A percentile compares a stretch with the other conserved stretches of the same genome.
Evolutionary conservation across 73 alveolate genomes (phyloP).

Genomic region (Tetrahymena malaccensis): DNA sequence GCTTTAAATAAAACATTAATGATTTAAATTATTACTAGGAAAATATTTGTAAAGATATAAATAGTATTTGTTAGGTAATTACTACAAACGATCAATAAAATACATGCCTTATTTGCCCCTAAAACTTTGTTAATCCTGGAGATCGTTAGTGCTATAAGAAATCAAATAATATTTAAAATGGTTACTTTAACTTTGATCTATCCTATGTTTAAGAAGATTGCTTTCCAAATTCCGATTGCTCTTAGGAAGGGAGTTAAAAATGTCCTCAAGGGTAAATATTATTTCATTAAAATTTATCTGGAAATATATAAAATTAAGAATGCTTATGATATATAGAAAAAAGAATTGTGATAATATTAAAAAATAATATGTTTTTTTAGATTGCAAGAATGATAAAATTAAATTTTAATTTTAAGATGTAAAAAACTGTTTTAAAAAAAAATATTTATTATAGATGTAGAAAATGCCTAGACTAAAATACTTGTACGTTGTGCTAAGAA

Average conservation of each 20-base stretch:
- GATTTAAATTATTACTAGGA: not conserved
- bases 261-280: not conserved
- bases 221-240: not conserved
- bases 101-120: not conserved
- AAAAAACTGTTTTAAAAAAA: no score
- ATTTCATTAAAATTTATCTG: not conserved
- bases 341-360: not conserved
- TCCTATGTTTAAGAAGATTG: not conserved
- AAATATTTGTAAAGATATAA: not conserved
- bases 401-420: no score
- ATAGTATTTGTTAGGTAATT: not conserved
- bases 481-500: not conserved
- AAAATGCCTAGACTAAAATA: not conserved
- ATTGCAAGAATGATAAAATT: no score
- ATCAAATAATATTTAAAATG: not conserved
- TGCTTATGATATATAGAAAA: not conserved
- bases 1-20: not conserved
- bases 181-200: not conserved
- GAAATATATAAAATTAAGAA: not conserved
- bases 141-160: not conserved
- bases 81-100: not conserved
- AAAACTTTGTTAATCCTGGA: not conserved
- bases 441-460: not conserved
- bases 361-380: no score
- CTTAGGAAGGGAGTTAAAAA: not conserved